Percentiles rank a stretch among this genome's conserved stretches.
These are phyloP conservation scores for Rhizopus delemar DNA, from an alignment of 371 early-diverging fungal genomes.

Conservation along the genomic window DNA sequence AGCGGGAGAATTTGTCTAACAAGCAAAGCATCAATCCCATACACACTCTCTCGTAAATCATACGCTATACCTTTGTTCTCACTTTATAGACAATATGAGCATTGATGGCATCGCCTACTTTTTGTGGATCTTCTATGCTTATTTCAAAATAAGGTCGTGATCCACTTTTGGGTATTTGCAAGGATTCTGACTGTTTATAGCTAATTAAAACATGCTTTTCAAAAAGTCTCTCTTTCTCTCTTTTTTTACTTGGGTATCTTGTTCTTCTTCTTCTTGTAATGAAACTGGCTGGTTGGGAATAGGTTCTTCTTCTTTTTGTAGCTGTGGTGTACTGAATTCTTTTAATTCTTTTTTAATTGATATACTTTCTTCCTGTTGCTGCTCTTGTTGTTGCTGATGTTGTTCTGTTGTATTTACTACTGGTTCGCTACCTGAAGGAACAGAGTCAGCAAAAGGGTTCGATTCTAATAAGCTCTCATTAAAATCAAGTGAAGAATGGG, in stretches of 20 bases:
- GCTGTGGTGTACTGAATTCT: background rate
- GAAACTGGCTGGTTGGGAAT: no score
- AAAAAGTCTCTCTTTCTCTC: background rate
- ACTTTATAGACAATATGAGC: constrained; percentile 90
- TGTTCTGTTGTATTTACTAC: no score
- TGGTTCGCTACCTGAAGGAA: constrained; percentile 5
- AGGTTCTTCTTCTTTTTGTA: constrained; percentile 1
- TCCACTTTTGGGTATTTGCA: constrained; percentile 55
- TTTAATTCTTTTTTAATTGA: background rate
- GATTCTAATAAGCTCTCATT: constrained; percentile 27
- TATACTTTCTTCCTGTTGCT: background rate
- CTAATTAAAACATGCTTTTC: background rate
- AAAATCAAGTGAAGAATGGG: constrained; percentile 15
- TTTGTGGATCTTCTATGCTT: constrained; percentile 85
- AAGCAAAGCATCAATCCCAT: background rate
- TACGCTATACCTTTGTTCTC: constrained; percentile 64
- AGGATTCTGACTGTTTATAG: constrained; percentile 28
- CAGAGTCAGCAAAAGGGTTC: constrained; percentile 47
- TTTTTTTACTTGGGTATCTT: constrained; percentile 24
- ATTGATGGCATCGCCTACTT: constrained; percentile 85
- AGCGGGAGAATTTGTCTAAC: constrained; percentile 74
- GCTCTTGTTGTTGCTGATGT: background rate
- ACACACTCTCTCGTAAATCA: background rate
- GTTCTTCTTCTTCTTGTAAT: constrained; percentile 2
- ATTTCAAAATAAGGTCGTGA: constrained; percentile 74